phyloP scores from a whole-genome alignment of 192 early-diverging fungal species.

The Chytriomyces sp. region DNA sequence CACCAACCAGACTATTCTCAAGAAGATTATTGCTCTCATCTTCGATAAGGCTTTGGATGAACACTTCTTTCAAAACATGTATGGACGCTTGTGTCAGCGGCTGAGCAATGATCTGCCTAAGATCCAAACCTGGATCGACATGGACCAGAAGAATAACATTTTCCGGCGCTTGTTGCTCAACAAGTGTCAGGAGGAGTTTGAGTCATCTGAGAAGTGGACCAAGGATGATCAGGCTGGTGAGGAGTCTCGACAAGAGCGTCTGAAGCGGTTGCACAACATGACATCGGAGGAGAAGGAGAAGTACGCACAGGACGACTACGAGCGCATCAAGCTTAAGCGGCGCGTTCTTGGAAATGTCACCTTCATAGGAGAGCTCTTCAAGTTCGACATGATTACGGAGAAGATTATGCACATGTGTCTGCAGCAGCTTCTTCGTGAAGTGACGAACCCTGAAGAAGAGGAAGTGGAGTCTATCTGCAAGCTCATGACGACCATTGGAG shows the following conservation, averaged over 20 bases:
- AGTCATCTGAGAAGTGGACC: constrained; percentile 80
- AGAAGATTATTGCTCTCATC: constrained; percentile 80
- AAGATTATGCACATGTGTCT: constrained; percentile 94
- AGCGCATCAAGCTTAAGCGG: constrained; percentile 89
- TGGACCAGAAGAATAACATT: constrained; percentile 66
- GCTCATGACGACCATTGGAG: constrained; percentile 87
- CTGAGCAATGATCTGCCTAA: constrained; percentile 59
- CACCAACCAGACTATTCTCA: constrained; percentile 68
- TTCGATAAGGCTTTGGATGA: constrained; percentile 98
- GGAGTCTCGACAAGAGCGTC: constrained; percentile 35
- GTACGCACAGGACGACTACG: constrained; percentile 69
- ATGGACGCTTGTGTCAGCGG: constrained; percentile 82
- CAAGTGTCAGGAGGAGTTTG: constrained; percentile 95
- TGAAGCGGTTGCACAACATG: constrained; percentile 61
- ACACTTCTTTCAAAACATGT: constrained; percentile 86
- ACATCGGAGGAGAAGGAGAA: constrained; percentile 59
- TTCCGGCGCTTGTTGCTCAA: constrained; percentile 93
- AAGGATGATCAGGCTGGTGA: constrained; percentile 40
- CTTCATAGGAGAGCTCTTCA: constrained; percentile 97
- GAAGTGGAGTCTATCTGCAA: constrained; percentile 93
- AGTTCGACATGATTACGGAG: constrained; percentile 84
- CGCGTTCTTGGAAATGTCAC: constrained; percentile 88
- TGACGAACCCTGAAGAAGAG: constrained; percentile 86
- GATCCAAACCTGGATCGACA: constrained; percentile 63
- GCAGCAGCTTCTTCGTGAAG: constrained; percentile 71